These are phyloP conservation scores for Ochromonas danica DNA, from an alignment of 108 stramenopile genomes.

Conservation along the genomic window DNA sequence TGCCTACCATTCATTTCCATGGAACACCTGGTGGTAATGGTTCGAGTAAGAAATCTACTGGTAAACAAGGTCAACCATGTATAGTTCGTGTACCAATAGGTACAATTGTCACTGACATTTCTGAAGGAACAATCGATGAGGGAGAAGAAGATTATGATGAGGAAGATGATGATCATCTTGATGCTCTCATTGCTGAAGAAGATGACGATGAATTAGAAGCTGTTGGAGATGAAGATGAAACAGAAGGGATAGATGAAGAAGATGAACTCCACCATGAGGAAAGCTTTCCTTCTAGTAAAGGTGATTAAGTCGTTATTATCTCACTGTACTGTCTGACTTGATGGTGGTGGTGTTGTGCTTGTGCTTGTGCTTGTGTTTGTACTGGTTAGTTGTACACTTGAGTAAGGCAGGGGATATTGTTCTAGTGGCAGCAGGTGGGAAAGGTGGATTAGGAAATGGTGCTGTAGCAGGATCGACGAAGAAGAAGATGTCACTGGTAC, in stretches of 20 bases:
- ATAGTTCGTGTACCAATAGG: background rate
- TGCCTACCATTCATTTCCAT: conserved; percentile 9
- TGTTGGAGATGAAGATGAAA: no score
- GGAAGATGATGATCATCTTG: no score
- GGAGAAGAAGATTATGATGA: no score
- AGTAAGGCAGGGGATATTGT: background rate
- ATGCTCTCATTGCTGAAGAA: no score
- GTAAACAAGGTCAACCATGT: background rate
- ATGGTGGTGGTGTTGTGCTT: no score
- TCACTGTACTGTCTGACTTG: background rate
- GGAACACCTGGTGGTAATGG: conserved; percentile 2
- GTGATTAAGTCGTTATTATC: no score
- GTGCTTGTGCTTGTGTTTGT: background rate
- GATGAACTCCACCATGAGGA: no score
- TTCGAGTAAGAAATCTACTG: conserved; percentile 2
- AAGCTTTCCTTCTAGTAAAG: no score
- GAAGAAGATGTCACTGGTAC: background rate
- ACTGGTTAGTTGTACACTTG: no score
- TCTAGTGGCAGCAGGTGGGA: conserved; percentile 30
- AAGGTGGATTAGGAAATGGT: conserved; percentile 33
- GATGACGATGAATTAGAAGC: no score
- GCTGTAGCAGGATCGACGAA: background rate
- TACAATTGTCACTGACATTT: conserved; percentile 24
- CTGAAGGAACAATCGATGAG: no score
- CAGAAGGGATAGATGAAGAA: no score